Percentiles rank a stretch among this genome's conserved stretches.
These are phyloP conservation scores for Globisporangium perplexum DNA, from an alignment of 352 stramenopile species.

Conservation along the genomic window DNA sequence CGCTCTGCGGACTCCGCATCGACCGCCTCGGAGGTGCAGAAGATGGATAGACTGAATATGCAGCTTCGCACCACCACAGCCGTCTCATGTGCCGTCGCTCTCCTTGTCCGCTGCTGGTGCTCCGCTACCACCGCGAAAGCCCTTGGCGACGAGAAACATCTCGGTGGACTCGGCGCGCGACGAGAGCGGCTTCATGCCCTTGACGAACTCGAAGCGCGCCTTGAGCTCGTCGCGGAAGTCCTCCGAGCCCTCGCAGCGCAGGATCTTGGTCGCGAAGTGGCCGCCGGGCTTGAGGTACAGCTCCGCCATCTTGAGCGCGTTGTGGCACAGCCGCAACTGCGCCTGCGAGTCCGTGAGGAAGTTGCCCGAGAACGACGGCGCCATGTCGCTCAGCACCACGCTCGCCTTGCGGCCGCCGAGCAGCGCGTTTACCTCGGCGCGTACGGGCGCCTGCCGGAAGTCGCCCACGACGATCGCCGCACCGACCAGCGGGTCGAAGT, in stretches of 20 bases:
- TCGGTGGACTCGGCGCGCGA: conserved; percentile 80
- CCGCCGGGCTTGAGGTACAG: conserved; percentile 73
- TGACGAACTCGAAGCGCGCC: conserved; percentile 54
- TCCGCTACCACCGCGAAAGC: conserved; percentile 30
- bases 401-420: conserved; percentile 45
- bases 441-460: conserved; percentile 59
- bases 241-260: conserved; percentile 70
- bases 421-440: conserved; percentile 43
- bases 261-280: conserved; percentile 78
- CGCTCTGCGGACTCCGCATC: too few relatives aligned
- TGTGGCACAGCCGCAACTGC: conserved; percentile 81
- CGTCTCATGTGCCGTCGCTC: too few relatives aligned
- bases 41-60: conserved; percentile 16
- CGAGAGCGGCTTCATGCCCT: conserved; percentile 76
- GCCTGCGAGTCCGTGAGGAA: conserved; percentile 71
- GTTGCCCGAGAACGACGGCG: conserved; percentile 75
- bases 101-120: too few relatives aligned
- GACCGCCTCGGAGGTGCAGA: too few relatives aligned
- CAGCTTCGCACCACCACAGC: conserved; percentile 9
- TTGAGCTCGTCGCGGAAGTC: conserved; percentile 77
- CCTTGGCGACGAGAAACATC: conserved; percentile 80
- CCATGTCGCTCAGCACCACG: conserved; percentile 88
- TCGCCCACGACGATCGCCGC: conserved; percentile 72
- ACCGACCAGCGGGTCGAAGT: conserved; percentile 67
- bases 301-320: conserved; percentile 81